Evolutionary conservation across 257 asterid genomes (phyloP), one percentile per base, ranked within the genome.

Genomic region (Paulownia fortunei): DNA sequence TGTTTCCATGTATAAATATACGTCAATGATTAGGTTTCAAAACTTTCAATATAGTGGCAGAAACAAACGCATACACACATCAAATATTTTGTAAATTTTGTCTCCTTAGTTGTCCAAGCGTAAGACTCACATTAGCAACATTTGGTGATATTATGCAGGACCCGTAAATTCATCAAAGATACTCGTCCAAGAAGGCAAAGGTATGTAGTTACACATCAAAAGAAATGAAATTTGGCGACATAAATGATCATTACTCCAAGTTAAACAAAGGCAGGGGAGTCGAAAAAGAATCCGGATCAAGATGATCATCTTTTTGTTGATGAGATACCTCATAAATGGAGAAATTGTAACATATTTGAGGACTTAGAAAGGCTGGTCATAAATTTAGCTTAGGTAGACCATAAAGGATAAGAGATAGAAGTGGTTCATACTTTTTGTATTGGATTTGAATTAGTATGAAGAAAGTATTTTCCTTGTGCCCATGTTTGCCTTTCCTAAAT

Each of bases 321-420:
- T 18, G 51, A 46, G 24, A 47, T 21, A n/a, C 8, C 24, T 18
- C 24, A 19, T 6, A 2, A 18, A 64, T 64, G 67, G 69, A 19
- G 30, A 36, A 51, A 6, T n/a, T 79, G 77, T 78, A 70, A 21
- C 61, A 69, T 61, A 69, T 58, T 18, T 61, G 39, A 78, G 61
- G 54, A 21, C 23, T 42, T 56, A 27, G 52, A 52, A 36, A 36
- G 21, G 36, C 9, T 49, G n/a, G 64, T 59, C 18, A 65, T 59
- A 18, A 19, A 27, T 69, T 69, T 41, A 56, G 60, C 64, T 51
- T 76, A 51, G 74, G 51, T 51, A 60, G 39, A 34, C 8, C 51
- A 16, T 37, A 39, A 63, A 37, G 69, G 44, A 73, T 44, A 41
- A 60, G 70, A 46, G 79, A 44, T 46, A 47, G 52, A 61, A n/a